Percentiles rank a stretch among this genome's conserved stretches.
phyloP scores from a whole-genome alignment of 208 protist genomes.

The Trypanosoma scelopori region DNA sequence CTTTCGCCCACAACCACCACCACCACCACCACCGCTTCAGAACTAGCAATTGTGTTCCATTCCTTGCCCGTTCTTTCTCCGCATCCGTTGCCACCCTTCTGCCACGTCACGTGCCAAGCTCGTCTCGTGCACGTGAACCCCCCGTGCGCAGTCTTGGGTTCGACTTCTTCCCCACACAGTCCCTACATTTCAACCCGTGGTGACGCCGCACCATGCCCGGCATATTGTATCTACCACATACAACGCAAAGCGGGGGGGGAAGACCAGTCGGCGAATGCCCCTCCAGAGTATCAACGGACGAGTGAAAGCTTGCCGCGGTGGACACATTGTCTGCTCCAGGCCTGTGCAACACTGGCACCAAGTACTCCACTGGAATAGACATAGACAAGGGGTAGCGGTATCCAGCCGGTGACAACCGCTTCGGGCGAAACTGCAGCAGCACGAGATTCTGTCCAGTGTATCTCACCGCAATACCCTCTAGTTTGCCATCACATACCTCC shows the following conservation, averaged over 20 bases:
- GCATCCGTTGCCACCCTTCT: too few relatives aligned
- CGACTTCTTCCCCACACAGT: conserved; percentile 86
- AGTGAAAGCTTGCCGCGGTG: conserved; percentile 9
- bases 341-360: conserved; percentile 46
- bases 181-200: conserved; percentile 87
- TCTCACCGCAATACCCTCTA: conserved; percentile 79
- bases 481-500: conserved; percentile 83
- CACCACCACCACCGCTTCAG: neutral
- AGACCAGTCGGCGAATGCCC: neutral
- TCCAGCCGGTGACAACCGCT: conserved; percentile 64
- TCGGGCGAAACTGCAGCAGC: conserved; percentile 81
- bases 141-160: conserved; percentile 51
- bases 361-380: conserved; percentile 87
- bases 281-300: conserved; percentile 1
- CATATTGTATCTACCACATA: conserved; percentile 82
- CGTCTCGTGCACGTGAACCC: neutral
- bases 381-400: conserved; percentile 89
- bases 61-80: too few relatives aligned
- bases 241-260: conserved; percentile 65
- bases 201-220: conserved; percentile 63
- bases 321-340: neutral
- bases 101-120: too few relatives aligned
- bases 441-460: conserved; percentile 88
- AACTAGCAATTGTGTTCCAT: too few relatives aligned
- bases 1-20: neutral